Conservation (phyloP, 768 basidiomycete species). For the Leccinum rimulosum region DNA sequence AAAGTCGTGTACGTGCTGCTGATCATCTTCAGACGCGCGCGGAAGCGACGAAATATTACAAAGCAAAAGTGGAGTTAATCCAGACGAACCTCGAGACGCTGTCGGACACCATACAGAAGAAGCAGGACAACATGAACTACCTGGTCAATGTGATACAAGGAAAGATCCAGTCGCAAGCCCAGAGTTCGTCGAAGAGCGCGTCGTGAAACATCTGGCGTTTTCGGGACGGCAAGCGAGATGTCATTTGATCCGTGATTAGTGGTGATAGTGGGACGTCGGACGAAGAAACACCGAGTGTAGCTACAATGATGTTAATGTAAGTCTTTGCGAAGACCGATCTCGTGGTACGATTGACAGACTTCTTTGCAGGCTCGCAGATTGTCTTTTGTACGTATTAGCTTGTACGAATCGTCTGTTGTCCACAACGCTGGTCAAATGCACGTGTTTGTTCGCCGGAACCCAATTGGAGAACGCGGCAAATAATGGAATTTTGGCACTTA, state of each 20-base stretch:
- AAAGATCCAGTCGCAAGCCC: constrained; percentile 40
- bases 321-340: not conserved
- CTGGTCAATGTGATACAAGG: constrained; percentile 71
- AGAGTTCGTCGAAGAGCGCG: constrained; percentile 19
- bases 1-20: not conserved
- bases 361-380: not conserved
- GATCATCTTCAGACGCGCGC: constrained; percentile 60
- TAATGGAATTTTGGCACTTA: not conserved
- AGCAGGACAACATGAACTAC: constrained; percentile 84
- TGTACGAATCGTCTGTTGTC: not conserved
- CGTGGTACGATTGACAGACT: not conserved
- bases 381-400: not conserved
- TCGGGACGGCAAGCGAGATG: not conserved
- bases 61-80: constrained; percentile 77
- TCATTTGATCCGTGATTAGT: not conserved
- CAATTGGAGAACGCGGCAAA: not conserved
- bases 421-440: not conserved
- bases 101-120: constrained; percentile 87
- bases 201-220: constrained; percentile 11
- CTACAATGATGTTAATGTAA: not conserved
- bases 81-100: constrained; percentile 79
- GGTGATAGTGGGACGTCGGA: not conserved
- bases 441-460: not conserved
- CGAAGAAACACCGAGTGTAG: not conserved
- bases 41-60: constrained; percentile 82